Conservation (phyloP, 768 basidiomycete species). For the Cystobasidium ongulense region DNA sequence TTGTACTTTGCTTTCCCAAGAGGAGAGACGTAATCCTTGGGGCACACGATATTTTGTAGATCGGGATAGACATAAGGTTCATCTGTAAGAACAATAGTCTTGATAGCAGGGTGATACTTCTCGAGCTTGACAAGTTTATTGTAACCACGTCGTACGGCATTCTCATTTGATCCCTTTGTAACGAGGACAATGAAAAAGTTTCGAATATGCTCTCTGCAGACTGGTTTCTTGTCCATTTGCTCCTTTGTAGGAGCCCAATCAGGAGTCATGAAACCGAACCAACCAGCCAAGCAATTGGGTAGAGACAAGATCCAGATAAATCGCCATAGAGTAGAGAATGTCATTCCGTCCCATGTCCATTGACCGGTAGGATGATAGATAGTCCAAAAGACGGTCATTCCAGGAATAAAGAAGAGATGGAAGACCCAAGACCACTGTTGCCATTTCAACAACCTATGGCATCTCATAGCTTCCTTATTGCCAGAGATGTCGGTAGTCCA, state of each 20-base stretch:
- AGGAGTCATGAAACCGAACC: conserved; percentile 43
- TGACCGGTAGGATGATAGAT: conserved; percentile 41
- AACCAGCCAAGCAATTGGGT: conserved; percentile 44
- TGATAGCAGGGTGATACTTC: conserved; percentile 44
- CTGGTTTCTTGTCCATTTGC: conserved; percentile 41
- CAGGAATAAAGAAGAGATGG: conserved; percentile 43
- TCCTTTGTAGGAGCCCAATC: conserved; percentile 39
- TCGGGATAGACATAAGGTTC: conserved; percentile 42
- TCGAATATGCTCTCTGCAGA: conserved; percentile 43
- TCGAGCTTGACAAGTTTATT: conserved; percentile 43
- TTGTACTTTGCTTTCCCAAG: conserved; percentile 45
- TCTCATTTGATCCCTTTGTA: conserved; percentile 44
- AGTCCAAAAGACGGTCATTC: conserved; percentile 41
- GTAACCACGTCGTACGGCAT: conserved; percentile 43
- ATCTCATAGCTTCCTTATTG: conserved; percentile 42
- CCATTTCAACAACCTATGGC: conserved; percentile 37
- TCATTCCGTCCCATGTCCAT: conserved; percentile 39
- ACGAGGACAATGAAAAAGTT: conserved; percentile 45
- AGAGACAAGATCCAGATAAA: conserved; percentile 44
- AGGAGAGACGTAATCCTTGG: conserved; percentile 44
- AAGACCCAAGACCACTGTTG: conserved; percentile 43
- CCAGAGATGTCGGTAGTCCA: conserved; percentile 42
- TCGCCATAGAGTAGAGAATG: conserved; percentile 43
- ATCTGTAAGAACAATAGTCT: conserved; percentile 40
- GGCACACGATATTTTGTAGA: conserved; percentile 45